phyloP scores from a whole-genome alignment of 2,329 filamentous ascomycete genomes.

The Xylariaceae sp. region DNA sequence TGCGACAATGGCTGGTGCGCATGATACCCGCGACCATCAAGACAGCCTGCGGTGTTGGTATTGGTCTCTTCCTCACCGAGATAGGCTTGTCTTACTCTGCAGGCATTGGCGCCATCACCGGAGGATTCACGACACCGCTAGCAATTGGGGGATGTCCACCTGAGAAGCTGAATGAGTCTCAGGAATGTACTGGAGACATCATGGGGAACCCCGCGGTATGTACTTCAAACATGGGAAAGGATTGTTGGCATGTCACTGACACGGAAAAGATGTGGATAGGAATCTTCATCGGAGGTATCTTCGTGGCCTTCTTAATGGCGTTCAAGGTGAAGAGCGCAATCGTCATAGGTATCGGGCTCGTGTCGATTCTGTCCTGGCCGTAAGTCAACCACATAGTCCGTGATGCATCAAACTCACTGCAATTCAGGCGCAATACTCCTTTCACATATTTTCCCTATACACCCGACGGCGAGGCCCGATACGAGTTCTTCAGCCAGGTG shows the following conservation, averaged over 20 bases:
- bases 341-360: slow-evolving; percentile 66
- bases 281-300: slow-evolving; percentile 72
- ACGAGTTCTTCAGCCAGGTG: slow-evolving; percentile 69
- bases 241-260: slow-evolving; percentile 14
- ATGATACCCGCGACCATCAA: slow-evolving; percentile 63
- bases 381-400: slow-evolving; percentile 34
- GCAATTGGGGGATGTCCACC: slow-evolving; percentile 70
- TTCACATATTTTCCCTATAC: slow-evolving; percentile 72
- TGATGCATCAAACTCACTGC: slow-evolving; percentile 13
- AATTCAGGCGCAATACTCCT: slow-evolving; percentile 54
- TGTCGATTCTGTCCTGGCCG: slow-evolving; percentile 73
- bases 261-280: slow-evolving; percentile 70
- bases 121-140: slow-evolving; percentile 65
- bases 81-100: slow-evolving; percentile 71
- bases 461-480: slow-evolving; percentile 58
- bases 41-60: slow-evolving; percentile 61
- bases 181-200: slow-evolving; percentile 55
- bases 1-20: slow-evolving; percentile 69
- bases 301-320: slow-evolving; percentile 77
- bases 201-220: slow-evolving; percentile 72
- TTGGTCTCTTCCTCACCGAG: slow-evolving; percentile 60
- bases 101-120: slow-evolving; percentile 79
- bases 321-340: slow-evolving; percentile 74
- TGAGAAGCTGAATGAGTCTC: slow-evolving; percentile 47
- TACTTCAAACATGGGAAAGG: neutral